Conservation (phyloP, 805 yeast species). For the Kuraishia piskuri region DNA sequence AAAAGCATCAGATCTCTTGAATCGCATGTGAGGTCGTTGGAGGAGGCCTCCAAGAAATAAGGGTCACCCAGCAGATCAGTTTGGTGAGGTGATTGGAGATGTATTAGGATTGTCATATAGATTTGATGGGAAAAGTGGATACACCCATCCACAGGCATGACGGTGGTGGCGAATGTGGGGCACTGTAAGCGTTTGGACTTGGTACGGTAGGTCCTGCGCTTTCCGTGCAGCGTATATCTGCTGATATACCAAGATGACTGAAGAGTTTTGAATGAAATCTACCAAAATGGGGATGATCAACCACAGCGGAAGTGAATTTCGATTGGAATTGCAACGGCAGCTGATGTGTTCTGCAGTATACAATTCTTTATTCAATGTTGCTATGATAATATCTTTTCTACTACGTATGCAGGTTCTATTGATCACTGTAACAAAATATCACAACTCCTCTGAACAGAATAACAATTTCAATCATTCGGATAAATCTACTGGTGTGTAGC, state of each 20-base stretch:
- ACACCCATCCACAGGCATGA: not conserved
- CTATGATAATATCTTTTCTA: not conserved
- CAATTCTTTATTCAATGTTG: not conserved
- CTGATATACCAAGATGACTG: not conserved
- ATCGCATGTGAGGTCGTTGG: slow-evolving; percentile 57
- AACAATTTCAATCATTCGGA: no score
- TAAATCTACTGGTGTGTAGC: no score
- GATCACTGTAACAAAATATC: no score
- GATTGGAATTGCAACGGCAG: not conserved
- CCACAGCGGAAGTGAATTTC: not conserved
- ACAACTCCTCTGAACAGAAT: no score
- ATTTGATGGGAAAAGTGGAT: not conserved
- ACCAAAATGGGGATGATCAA: not conserved
- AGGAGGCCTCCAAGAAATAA: slow-evolving; percentile 26
- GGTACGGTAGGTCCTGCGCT: not conserved
- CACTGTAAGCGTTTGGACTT: not conserved
- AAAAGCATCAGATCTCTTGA: slow-evolving; percentile 61
- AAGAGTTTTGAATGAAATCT: not conserved
- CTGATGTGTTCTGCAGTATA: not conserved
- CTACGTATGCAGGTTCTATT: not conserved
- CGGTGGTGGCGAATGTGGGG: not conserved
- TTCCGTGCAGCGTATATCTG: not conserved
- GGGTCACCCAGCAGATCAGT: not conserved
- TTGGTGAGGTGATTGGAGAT: not conserved
- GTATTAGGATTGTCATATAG: not conserved